Base-by-base conservation (phyloP, 306 rosid species). In the Lablab purpureus region DNA sequence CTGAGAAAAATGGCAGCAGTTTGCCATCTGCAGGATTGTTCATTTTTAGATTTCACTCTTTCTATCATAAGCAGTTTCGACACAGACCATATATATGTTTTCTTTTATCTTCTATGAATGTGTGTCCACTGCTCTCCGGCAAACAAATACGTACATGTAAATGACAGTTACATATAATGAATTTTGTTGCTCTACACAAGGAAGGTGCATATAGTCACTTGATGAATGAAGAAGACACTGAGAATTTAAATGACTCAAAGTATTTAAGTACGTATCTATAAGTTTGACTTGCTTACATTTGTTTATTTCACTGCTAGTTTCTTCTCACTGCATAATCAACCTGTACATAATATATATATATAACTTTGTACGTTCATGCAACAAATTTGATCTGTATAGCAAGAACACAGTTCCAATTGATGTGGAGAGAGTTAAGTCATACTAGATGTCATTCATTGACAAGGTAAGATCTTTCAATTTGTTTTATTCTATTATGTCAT, bases 311-410 rank as follows among this genome's bases (percentile, higher is more conserved):
- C 40, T 5, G 40, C 40, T 34, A 34, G 7, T 1, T 34, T 5
- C 40, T 34, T 34, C 36, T 30, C 13, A 37, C 15, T 21, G 22
- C 40, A 34, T 5, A 34, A 34, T 34, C 1, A 25, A 47, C 19
- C 13, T 27, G 15, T 60, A 5, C 52, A 0, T 40, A 40, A 40
- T 7, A 49, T 17, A 34, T 34, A 40, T n/a, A 34, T n/a, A n/a
- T 32, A 10, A 68, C 12, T 81, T 5, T 50, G 17, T 41, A 8
- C 86, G 2, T 34, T 1, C 7, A 30, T 34, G 40, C 40, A 94
- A 97, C 84, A 91, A 91, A 62, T 94, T 91, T 84, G 98, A 94
- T 71, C 96, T 94, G 17, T 91, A 91, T 79, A 89, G 97, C 76
- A 94, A 91, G 78, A 90, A 97, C 91, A 91, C 91, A 83, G 93